phyloP scores from a whole-genome alignment of 331 rosid species.

The Dryas integrifolia region DNA sequence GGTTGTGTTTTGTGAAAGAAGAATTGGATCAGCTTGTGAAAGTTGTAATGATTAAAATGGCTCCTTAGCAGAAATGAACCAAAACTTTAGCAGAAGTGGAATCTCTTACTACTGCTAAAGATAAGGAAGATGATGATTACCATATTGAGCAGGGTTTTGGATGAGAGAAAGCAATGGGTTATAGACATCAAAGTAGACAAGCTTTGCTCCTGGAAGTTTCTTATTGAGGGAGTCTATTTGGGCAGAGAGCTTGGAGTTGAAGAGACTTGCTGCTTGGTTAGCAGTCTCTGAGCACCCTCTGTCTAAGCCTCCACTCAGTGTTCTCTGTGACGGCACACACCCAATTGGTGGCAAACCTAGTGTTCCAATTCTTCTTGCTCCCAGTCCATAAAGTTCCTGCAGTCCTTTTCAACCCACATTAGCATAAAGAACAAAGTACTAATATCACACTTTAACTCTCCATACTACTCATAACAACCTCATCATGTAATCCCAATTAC shows the following conservation, averaged over 20 bases:
- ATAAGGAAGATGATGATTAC: constrained; percentile 23
- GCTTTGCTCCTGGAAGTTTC: constrained; percentile 39
- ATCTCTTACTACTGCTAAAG: background rate
- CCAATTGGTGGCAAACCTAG: constrained; percentile 46
- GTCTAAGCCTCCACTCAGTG: constrained; percentile 38
- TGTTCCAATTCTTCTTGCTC: constrained; percentile 66
- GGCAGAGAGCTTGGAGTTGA: constrained; percentile 57
- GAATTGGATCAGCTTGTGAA: too few relatives aligned
- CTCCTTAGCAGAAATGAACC: too few relatives aligned
- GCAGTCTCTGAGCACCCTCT: constrained; percentile 41
- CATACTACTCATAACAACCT: too few relatives aligned
- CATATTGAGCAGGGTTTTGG: constrained; percentile 52
- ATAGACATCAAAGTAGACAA: constrained; percentile 60
- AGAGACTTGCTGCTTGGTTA: constrained; percentile 52
- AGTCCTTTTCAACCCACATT: background rate
- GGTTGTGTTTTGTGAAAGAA: too few relatives aligned
- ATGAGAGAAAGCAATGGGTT: constrained; percentile 31
- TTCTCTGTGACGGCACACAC: constrained; percentile 66
- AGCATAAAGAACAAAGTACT: background rate
- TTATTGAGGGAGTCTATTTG: constrained; percentile 28
- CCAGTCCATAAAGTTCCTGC: constrained; percentile 55
- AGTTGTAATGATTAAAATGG: too few relatives aligned
- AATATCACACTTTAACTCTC: background rate
- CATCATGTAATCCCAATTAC: too few relatives aligned
- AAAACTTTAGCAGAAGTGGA: too few relatives aligned